Percentiles rank a stretch among this genome's conserved stretches.
phyloP scores from a whole-genome alignment of 305 asterid species.

The Fraxinus ornus region DNA sequence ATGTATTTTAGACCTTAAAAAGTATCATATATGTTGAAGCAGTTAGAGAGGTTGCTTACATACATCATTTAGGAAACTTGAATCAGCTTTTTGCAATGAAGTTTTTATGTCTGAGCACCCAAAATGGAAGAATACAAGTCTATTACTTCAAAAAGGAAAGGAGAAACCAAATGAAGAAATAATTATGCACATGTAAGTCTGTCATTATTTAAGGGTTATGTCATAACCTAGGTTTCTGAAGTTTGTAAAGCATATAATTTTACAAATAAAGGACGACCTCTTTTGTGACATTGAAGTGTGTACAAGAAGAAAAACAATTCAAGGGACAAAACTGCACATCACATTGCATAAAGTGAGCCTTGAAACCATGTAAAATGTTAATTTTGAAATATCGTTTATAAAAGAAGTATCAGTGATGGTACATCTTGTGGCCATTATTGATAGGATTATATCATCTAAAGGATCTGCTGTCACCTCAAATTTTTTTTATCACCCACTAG shows the following conservation, averaged over 20 bases:
- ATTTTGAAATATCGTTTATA: not conserved
- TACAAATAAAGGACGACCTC: not conserved
- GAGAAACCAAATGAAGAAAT: not conserved
- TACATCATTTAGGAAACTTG: not conserved
- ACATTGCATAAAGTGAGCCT: not conserved
- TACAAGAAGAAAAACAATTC: not conserved
- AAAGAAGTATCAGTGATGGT: not conserved
- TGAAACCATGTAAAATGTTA: not conserved
- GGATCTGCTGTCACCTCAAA: not conserved
- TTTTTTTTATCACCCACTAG: not conserved
- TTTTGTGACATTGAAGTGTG: not conserved
- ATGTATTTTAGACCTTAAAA: not conserved
- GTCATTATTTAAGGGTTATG: not conserved
- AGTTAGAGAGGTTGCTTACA: not conserved
- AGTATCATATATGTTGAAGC: not conserved
- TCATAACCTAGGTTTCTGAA: not conserved
- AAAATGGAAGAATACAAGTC: not conserved
- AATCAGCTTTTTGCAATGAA: not conserved
- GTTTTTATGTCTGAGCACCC: not conserved
- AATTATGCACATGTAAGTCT: not conserved
- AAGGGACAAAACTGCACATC: not conserved
- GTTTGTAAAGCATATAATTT: not conserved
- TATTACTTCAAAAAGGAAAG: not conserved
- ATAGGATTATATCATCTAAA: not conserved
- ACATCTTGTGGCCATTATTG: not conserved